Base-by-base conservation (phyloP, 805 yeast genomes). In the Metschnikowia arizonensis region DNA sequence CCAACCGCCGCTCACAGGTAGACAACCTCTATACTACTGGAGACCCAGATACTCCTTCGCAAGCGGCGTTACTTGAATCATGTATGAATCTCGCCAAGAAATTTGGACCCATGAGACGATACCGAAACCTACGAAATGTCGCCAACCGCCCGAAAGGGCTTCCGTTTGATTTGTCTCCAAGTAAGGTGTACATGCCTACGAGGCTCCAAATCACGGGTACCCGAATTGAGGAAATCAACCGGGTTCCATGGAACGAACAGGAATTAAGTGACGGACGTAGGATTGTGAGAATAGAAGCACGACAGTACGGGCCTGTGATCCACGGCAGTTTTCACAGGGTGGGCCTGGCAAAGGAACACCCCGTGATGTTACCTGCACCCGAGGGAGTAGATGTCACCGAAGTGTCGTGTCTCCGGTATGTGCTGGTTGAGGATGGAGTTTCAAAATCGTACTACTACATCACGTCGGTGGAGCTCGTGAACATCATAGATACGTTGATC, bases 391-490 rank as follows among this genome's bases (percentile, higher is more conserved):
- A 74, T 43, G 74, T 75, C 21, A 74, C 78, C 23, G 86, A 81
- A 54, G 81, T 81, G 11, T 76, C 82, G 28, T 81, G 85, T 54
- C 63, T 81, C 36, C 76, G 76, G 53, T 77, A 82, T 49, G 26
- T 59, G 53, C 14, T 48, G 58, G 36, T 38, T 23, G 42, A 45
- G 19, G 32, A 30, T 25, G 62, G 62, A 4, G 64, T 66, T 37
- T 43, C 51, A 8, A 19, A 17, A 23, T 61, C 51, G 36, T 68
- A 66, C 47, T 70, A 64, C 57, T 81, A 80, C 63, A 78, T 82
- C 45, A 82, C 87, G 1, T 75, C 82, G 45, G 85, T 82, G 29
- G 87, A 82, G 56, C 85, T 82, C 17, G 76, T 82, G 50, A 81
- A 76, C 60, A 76, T 82, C 51, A 83, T 82, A 25, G 86, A 82